Conservation (phyloP, 192 early-diverging fungal genomes). For the Podila horticola region DNA sequence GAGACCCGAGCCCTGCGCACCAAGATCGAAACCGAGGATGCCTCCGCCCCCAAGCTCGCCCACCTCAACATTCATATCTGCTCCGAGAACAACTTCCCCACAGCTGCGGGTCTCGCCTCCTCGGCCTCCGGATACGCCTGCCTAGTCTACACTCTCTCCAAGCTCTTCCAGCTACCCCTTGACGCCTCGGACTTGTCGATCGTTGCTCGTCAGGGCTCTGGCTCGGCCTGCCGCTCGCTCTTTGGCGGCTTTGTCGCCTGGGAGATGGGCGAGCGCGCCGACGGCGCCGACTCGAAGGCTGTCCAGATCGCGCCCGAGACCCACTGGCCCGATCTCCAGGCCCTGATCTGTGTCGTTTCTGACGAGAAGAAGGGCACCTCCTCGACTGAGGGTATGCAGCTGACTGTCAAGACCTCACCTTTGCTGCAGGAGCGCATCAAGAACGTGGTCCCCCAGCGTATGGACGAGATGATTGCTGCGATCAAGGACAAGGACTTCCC, state of each 20-base stretch:
- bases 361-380: conserved; percentile 93
- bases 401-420: conserved; percentile 91
- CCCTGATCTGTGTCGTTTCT: conserved; percentile 92
- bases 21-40: conserved; percentile 68
- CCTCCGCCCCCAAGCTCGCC: conserved; percentile 65
- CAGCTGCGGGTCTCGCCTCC: conserved; percentile 97
- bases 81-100: conserved; percentile 99
- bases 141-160: conserved; percentile 84
- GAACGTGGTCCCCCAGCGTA: conserved; percentile 88
- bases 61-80: conserved; percentile 82
- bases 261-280: conserved; percentile 86
- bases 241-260: conserved; percentile 99
- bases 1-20: conserved; percentile 79
- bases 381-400: conserved; percentile 97
- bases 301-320: conserved; percentile 88
- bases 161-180: conserved; percentile 79
- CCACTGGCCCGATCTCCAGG: conserved; percentile 98
- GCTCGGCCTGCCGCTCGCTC: conserved; percentile 96
- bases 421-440: conserved; percentile 87
- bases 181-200: conserved; percentile 82
- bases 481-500: conserved; percentile 88
- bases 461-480: conserved; percentile 90
- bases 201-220: conserved; percentile 94
- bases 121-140: conserved; percentile 97
- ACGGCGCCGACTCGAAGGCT: conserved; percentile 90